Evolutionary conservation across 2,329 filamentous ascomycete species (phyloP), one percentile per base, ranked within the genome.

Genomic region (Aspergillus uvarum): DNA sequence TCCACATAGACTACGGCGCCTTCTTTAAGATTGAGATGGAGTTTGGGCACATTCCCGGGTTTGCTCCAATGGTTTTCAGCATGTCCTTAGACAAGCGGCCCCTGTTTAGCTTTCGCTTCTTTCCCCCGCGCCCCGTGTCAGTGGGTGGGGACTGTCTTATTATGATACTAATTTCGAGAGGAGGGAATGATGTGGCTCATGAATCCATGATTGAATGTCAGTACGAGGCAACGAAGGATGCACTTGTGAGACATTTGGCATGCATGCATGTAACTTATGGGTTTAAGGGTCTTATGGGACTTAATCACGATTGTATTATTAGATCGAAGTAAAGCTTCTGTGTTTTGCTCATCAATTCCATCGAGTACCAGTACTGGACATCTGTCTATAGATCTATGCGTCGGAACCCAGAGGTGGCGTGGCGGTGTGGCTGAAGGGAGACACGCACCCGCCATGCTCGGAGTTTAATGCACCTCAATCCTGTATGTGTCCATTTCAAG

Each of bases 1-100:
- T 62, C 61, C 56, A 62, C 51, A 68, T 67, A 68, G 65, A 65
- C 62, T 63, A 68, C 54, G 66, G 66, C 66, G 60, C 61, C 58
- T 57, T 58, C 54, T 16, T 61, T 61, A 56, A 65, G 53, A 59
- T 59, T 65, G 63, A 61, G 55, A 54, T 52, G 65, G 65, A 65
- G 64, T 68, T 67, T 48, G 49, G 61, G 63, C 35, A 50, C 38
- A 51, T 64, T 63, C 58, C 56, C 42, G 42, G 50, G 19, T 58
- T 52, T 54, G 24, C 32, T 51, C 51, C 4, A 32, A 44, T 54
- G 56, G 16, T 59, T 49, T 49, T 60, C 58, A 49, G 49, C 56
- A 59, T 61, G 59, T 66, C 52, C 53, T 57, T 65, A 59, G 58
- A 54, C 56, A 51, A 63, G 58, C 59, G 59, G 54, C 63, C 31